These are phyloP conservation scores for Exophiala dermatitidis DNA, from an alignment of 2,329 filamentous ascomycete genomes.

Conservation along the genomic window DNA sequence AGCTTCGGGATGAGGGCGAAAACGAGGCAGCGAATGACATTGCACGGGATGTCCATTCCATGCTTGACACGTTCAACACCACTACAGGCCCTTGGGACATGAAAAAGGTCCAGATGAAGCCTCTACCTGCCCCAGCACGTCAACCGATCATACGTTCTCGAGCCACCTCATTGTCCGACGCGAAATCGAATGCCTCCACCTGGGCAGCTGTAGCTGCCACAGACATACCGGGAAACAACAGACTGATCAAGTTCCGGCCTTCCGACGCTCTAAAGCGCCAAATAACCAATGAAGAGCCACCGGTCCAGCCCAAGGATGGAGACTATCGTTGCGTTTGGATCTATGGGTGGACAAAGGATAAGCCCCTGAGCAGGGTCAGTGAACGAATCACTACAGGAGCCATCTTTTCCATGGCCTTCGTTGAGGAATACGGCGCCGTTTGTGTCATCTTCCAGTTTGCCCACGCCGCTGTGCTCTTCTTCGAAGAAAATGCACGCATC, in stretches of 20 bases:
- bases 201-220: conserved; percentile 28
- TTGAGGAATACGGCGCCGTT: conserved; percentile 29
- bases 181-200: conserved; percentile 15
- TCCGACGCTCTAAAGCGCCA: conserved; percentile 23
- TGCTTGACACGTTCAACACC: conserved; percentile 32
- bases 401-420: conserved; percentile 34
- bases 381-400: conserved; percentile 36
- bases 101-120: conserved; percentile 25
- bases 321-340: conserved; percentile 27
- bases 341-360: conserved; percentile 20
- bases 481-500: conserved; percentile 31
- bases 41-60: conserved; percentile 31
- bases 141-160: conserved; percentile 4
- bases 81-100: conserved; percentile 28
- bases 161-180: conserved; percentile 1
- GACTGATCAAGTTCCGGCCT: conserved; percentile 26
- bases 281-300: conserved; percentile 13
- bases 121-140: conserved; percentile 8
- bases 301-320: conserved; percentile 8
- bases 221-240: conserved; percentile 23
- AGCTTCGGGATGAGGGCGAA: conserved; percentile 32
- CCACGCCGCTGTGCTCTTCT: conserved; percentile 32
- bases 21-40: conserved; percentile 33
- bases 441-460: conserved; percentile 37
- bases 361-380: conserved; percentile 28